These are phyloP conservation scores for Naganishia randhawae DNA, from an alignment of 768 basidiomycete species.

Conservation along the genomic window DNA sequence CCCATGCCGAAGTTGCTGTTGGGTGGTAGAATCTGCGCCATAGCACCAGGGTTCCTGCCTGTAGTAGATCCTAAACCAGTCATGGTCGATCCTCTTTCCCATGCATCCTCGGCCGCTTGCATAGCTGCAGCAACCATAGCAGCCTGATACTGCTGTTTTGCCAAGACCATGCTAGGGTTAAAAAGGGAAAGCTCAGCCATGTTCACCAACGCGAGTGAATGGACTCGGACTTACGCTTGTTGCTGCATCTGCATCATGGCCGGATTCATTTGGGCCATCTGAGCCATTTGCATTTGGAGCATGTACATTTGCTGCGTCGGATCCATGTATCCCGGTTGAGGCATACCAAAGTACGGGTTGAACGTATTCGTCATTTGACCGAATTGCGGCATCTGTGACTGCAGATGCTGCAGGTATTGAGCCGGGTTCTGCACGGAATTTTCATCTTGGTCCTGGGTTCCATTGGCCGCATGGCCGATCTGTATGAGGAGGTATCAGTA, in stretches of 20 bases:
- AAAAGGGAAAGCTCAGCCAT: not conserved
- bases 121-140: constrained; percentile 87
- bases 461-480: constrained; percentile 68
- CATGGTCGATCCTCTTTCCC: constrained; percentile 71
- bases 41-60: not conserved
- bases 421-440: constrained; percentile 44
- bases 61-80: constrained; percentile 50
- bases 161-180: constrained; percentile 59
- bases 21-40: not conserved
- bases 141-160: constrained; percentile 85
- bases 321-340: constrained; percentile 6
- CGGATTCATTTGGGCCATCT: constrained; percentile 54
- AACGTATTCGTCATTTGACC: constrained; percentile 48
- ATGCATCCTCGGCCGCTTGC: constrained; percentile 81
- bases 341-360: constrained; percentile 28
- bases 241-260: constrained; percentile 71
- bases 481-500: constrained; percentile 22
- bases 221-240: constrained; percentile 56
- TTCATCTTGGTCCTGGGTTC: constrained; percentile 65
- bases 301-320: constrained; percentile 25
- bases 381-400: constrained; percentile 51
- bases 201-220: not conserved
- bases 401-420: constrained; percentile 16
- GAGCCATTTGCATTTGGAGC: constrained; percentile 30
- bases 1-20: constrained; percentile 6